Evolutionary conservation across 768 basidiomycete species (phyloP).

Genomic region (Mrakia gelida): DNA sequence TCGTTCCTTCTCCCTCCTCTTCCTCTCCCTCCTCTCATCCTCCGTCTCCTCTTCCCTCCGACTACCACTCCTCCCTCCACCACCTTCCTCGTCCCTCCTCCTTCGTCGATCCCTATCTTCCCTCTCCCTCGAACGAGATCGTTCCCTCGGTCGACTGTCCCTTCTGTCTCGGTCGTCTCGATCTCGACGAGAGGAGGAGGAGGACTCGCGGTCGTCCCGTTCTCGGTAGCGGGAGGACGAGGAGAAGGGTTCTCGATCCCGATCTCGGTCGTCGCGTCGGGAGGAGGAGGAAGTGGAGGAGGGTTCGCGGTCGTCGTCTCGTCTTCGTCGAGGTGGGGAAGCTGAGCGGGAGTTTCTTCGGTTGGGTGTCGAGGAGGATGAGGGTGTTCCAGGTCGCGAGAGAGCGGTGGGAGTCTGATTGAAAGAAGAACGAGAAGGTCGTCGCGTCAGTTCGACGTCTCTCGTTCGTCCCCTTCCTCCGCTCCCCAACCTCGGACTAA

Average conservation of each 20-base stretch:
- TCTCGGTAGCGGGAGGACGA: constrained; percentile 33
- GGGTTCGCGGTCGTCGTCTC: constrained; percentile 31
- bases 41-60: constrained; percentile 9
- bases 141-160: constrained; percentile 8
- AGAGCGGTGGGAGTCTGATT: constrained; percentile 46
- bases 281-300: constrained; percentile 39
- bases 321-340: background rate
- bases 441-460: constrained; percentile 39
- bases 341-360: background rate
- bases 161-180: constrained; percentile 35
- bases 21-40: constrained; percentile 18
- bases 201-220: constrained; percentile 43
- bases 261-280: constrained; percentile 38
- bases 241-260: constrained; percentile 45
- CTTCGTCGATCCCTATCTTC: constrained; percentile 5
- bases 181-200: constrained; percentile 42
- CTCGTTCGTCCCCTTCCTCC: constrained; percentile 32
- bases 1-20: constrained; percentile 12
- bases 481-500: constrained; percentile 22
- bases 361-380: constrained; percentile 32
- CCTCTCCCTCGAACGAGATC: constrained; percentile 15
- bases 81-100: constrained; percentile 6
- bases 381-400: constrained; percentile 46
- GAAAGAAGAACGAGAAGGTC: constrained; percentile 46
- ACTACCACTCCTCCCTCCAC: background rate